Base-by-base conservation (phyloP, 2,329 filamentous ascomycete genomes). In the Calonectria multiphialidica region DNA sequence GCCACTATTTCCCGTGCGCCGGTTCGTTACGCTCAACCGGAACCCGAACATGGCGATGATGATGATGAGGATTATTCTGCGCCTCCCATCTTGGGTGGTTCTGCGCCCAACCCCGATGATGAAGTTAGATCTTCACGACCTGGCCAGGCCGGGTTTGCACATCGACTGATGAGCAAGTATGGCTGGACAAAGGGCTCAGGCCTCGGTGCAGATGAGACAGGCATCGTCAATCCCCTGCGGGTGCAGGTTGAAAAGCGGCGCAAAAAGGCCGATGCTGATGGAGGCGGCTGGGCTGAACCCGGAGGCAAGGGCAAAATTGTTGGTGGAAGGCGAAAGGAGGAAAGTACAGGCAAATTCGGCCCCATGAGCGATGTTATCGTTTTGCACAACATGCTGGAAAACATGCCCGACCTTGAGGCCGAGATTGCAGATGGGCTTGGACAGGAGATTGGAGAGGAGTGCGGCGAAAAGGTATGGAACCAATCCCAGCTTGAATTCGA, bases 381-480 rank as follows among this genome's bases (percentile, higher is more conserved):
- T 55, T 85, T 98, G 21, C 89, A 90, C 66, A 93, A 94, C 62
- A 98, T 98, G 94, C 89, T 98, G 1, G 92, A 97, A 73, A 94
- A 93, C 7, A 92, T 98, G 87, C 89, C 86, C 2, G 87, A 98
- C 80, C 85, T 98, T 53, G 90, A 93, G 70, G 88, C 87, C n/a
- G 96, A 98, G 82, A 91, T 98, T 61, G 90, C 92, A 71, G 89
- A 89, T 16, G 91, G 91, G 0, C 86, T 99, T 63, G 93, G 96
- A 77, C 96, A 98, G 85, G 96, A 98, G 82, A 98, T 99, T 83
- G 97, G 97, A 8, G 95, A 98, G 80, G 95, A 98, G 81, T 98
- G 97, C 83, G 93, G 92, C 62, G 91, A 95, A 75, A 95, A 96
- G 88, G 90, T 93, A 72, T 69, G 74, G 25, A 44, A 21, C 2